A percentile compares a stretch with the other conserved stretches of the same genome.
Evolutionary conservation across 2,329 filamentous ascomycete genomes (phyloP).

Genomic region (Penicillium aurantiogriseum): DNA sequence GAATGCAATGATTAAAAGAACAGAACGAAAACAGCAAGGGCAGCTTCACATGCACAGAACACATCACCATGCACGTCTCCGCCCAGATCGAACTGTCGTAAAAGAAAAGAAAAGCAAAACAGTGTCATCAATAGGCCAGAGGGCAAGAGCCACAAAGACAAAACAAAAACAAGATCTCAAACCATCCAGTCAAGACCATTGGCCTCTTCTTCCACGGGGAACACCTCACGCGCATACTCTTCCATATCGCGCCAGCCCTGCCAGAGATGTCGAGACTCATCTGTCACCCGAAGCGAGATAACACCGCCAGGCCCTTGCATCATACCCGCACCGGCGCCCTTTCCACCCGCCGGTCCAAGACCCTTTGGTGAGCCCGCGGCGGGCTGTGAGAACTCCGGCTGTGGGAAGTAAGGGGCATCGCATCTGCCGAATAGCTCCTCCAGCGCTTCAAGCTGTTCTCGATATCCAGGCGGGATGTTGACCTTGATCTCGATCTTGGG

Average conservation of each 20-base stretch:
- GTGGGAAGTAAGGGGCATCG: conserved; percentile 63
- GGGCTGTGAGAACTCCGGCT: conserved; percentile 53
- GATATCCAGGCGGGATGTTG: conserved; percentile 81
- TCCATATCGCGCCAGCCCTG: conserved; percentile 86
- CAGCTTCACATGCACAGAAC: conserved; percentile 23
- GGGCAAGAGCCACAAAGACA: background rate
- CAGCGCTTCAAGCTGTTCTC: conserved; percentile 73
- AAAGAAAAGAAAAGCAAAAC: conserved; percentile 7
- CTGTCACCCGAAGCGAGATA: conserved; percentile 65
- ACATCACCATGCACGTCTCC: conserved; percentile 28
- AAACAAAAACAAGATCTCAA: conserved; percentile 12
- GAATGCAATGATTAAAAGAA: conserved; percentile 29
- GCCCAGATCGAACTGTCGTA: conserved; percentile 20
- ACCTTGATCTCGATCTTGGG: conserved; percentile 77
- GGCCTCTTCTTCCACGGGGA: conserved; percentile 88
- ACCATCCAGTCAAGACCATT: conserved; percentile 94
- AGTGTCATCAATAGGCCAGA: conserved; percentile 1
- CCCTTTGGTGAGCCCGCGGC: conserved; percentile 41
- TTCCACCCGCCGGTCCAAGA: conserved; percentile 38
- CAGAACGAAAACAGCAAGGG: conserved; percentile 13
- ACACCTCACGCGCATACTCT: conserved; percentile 92
- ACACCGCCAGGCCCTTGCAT: conserved; percentile 54
- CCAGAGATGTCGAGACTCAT: conserved; percentile 79
- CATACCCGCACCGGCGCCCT: conserved; percentile 47
- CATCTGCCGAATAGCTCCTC: conserved; percentile 59